Base-by-base conservation (phyloP, 2,329 filamentous ascomycete species). In the Sphaerulina musiva region DNA sequence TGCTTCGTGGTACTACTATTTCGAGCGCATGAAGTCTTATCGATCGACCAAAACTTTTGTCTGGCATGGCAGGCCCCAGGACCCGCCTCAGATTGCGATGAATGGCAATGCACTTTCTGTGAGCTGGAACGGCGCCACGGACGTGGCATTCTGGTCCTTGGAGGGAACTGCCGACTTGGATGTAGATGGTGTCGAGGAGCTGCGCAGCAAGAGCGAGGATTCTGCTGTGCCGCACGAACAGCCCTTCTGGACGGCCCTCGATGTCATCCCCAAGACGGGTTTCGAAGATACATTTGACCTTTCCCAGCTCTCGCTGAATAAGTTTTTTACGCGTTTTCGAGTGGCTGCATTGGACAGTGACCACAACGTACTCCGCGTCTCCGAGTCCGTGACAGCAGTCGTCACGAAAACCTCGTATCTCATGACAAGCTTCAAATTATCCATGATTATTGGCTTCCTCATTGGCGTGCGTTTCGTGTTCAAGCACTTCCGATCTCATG, bases 121-220 rank as follows among this genome's bases (percentile, higher is more conserved):
- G 1, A 80, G 75, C 29, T 78, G 75, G 76, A 77, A 78, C 58
- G 75, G 75, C 10, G 75, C 74, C 0, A 78, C 76, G 0, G 74
- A 76, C 32, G 68, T 77, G 8, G 57, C 59, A 2, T 64, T 55
- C 8, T 78, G 80, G 80, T 66, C 72, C 9, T 56, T 74, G 10
- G 67, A 71, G 36, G 63, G 58, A 29, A 39, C 51, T 12, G 53
- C 36, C 11, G 54, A 55, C 26, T 17, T 38, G 6, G 46, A 39
- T 12, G 38, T 11, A 89, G 78, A 59, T 83, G 83, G 42, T 89
- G 86, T 51, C 91, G 80, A 71, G 87, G 91, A 62, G 88, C 84
- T 14, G 90, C 90, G 47, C 83, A 82, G 57, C 92, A 80, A 41
- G 96, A 82, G 66, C 91, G 89, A 56, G 14, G 43, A 44, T 9